These are phyloP conservation scores for Cercis canadensis DNA, from an alignment of 306 rosid genomes.

Conservation along the genomic window DNA sequence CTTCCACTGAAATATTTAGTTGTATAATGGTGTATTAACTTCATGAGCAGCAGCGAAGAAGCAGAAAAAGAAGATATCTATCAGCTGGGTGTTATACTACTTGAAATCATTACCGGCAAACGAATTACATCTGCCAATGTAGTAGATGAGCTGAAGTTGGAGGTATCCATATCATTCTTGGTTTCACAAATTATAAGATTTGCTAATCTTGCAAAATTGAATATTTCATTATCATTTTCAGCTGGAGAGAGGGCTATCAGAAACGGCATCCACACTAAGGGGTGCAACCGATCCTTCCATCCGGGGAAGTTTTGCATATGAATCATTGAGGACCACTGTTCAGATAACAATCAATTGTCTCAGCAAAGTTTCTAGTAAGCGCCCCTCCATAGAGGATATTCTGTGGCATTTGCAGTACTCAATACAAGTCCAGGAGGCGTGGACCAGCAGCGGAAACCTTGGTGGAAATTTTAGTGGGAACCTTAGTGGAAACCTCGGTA, in stretches of 20 bases:
- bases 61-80: slow-evolving; percentile 89
- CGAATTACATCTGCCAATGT: slow-evolving; percentile 42
- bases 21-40: neutral
- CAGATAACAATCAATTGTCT: slow-evolving; percentile 79
- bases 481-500: neutral
- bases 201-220: neutral
- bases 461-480: neutral
- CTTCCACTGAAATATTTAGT: slow-evolving; percentile 13
- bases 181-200: neutral
- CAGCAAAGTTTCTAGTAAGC: slow-evolving; percentile 58
- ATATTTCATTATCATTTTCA: slow-evolving; percentile 33
- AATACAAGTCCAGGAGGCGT: slow-evolving; percentile 88
- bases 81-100: slow-evolving; percentile 59
- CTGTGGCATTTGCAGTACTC: slow-evolving; percentile 93
- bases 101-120: slow-evolving; percentile 54
- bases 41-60: slow-evolving; percentile 39
- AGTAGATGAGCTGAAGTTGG: slow-evolving; percentile 45
- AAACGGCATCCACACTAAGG: slow-evolving; percentile 46
- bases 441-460: slow-evolving; percentile 87
- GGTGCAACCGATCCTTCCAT: slow-evolving; percentile 53
- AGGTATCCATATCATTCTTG: slow-evolving; percentile 36
- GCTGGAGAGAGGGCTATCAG: slow-evolving; percentile 72
- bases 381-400: slow-evolving; percentile 89
- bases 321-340: slow-evolving; percentile 68
- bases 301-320: slow-evolving; percentile 63